Evolutionary conservation across 2,329 filamentous ascomycete genomes (phyloP).

Genomic region (Elsinoe batatas): DNA sequence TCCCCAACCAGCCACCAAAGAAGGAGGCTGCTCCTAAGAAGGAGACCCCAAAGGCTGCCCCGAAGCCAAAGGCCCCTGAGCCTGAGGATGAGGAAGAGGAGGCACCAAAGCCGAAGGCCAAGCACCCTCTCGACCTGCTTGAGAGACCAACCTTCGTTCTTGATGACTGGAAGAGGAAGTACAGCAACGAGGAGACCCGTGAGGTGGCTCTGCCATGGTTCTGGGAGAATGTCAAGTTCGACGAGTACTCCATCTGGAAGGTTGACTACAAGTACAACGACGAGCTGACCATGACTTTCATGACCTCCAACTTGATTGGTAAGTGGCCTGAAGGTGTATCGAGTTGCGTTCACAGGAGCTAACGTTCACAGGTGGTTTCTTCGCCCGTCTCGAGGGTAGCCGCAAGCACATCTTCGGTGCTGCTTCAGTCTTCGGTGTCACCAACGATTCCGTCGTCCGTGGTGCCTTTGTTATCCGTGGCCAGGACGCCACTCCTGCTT

Average conservation of each 20-base stretch:
- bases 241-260: conserved; percentile 93
- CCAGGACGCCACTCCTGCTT: conserved; percentile 73
- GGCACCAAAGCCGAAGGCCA: conserved; percentile 67
- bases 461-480: conserved; percentile 94
- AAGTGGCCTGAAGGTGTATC: conserved; percentile 19
- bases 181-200: conserved; percentile 88
- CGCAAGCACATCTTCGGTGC: conserved; percentile 97
- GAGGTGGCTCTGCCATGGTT: conserved; percentile 86
- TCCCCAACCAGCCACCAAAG: conserved; percentile 66
- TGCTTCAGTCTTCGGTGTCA: conserved; percentile 77
- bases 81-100: conserved; percentile 55
- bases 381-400: conserved; percentile 89
- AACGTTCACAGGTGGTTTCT: conserved; percentile 62
- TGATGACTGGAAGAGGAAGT: conserved; percentile 98
- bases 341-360: conserved; percentile 17
- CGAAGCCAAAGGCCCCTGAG: conserved; percentile 44
- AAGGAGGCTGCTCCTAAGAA: conserved; percentile 51
- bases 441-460: conserved; percentile 82
- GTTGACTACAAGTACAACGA: conserved; percentile 98
- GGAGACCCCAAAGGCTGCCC: conserved; percentile 46
- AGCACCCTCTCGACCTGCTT: conserved; percentile 88
- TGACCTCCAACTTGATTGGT: conserved; percentile 96
- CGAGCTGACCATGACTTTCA: conserved; percentile 94
- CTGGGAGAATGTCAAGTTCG: conserved; percentile 91
- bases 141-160: conserved; percentile 70